A percentile compares a stretch with the other conserved stretches of the same genome.
Evolutionary conservation across 345 rosid species (phyloP).

Genomic region (Mangifera indica): DNA sequence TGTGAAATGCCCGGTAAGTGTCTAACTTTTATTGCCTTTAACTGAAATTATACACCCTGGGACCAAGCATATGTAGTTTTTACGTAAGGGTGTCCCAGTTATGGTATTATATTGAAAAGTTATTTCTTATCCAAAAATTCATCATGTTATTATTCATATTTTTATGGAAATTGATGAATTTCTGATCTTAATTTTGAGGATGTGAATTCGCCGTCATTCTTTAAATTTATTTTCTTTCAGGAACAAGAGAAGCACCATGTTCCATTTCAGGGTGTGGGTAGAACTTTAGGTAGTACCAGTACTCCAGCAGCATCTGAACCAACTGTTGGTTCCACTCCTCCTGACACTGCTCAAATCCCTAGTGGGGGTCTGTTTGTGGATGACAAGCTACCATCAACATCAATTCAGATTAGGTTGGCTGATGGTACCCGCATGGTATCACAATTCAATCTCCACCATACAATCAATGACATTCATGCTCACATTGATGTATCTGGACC

Average conservation of each 20-base stretch:
- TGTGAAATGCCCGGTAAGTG: conserved; percentile 68
- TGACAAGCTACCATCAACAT: conserved; percentile 63
- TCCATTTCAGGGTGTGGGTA: conserved; percentile 88
- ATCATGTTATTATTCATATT: neutral
- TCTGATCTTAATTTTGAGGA: neutral
- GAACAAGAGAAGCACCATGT: conserved; percentile 65
- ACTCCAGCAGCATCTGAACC: conserved; percentile 34
- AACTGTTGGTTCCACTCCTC: conserved; percentile 21
- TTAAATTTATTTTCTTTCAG: conserved; percentile 36
- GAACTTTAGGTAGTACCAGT: conserved; percentile 82
- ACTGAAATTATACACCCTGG: neutral
- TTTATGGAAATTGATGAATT: neutral
- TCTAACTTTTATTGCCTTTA: neutral
- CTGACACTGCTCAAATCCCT: conserved; percentile 39
- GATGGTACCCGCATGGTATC: conserved; percentile 78
- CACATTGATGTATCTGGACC: conserved; percentile 70
- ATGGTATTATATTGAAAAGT: neutral
- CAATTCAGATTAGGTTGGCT: conserved; percentile 81
- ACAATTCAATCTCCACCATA: conserved; percentile 73
- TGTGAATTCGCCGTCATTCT: neutral
- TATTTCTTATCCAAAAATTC: neutral
- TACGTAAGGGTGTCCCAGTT: neutral
- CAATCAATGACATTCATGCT: conserved; percentile 55
- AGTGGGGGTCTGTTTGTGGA: conserved; percentile 49
- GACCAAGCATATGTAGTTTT: neutral